Percentiles rank a stretch among this genome's conserved stretches.
phyloP scores from a whole-genome alignment of 345 rosid genomes.

The Acer campestre region DNA sequence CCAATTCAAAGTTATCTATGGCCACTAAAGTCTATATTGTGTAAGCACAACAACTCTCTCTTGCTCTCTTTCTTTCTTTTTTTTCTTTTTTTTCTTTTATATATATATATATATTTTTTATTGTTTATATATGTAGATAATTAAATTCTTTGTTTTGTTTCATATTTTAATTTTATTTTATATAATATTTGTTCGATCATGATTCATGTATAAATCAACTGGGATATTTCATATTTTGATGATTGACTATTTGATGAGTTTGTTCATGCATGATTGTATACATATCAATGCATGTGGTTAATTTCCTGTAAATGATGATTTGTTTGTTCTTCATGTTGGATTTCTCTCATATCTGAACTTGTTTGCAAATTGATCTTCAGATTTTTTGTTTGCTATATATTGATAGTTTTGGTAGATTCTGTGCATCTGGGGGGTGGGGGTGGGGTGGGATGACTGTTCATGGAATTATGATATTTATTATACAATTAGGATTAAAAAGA shows the following conservation, averaged over 20 bases:
- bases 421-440: background rate
- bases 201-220: background rate
- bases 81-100: too few relatives aligned
- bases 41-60: conserved; percentile 36
- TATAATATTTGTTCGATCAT: too few relatives aligned
- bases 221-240: background rate
- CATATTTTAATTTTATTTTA: background rate
- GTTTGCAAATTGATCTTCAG: background rate
- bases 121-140: background rate
- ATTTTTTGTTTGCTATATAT: background rate
- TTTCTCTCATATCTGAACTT: background rate
- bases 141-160: background rate
- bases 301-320: background rate
- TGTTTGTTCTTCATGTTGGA: background rate
- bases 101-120: too few relatives aligned
- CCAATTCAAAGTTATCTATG: conserved; percentile 29
- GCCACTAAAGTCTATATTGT: conserved; percentile 61
- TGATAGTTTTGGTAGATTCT: background rate
- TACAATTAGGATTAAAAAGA: background rate
- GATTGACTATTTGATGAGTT: background rate
- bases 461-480: background rate
- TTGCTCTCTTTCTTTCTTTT: background rate
- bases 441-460: too few relatives aligned
- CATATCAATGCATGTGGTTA: background rate
- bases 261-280: background rate